Conservation (phyloP, 495 filamentous ascomycete species). For the Penicillium riverlandense region DNA sequence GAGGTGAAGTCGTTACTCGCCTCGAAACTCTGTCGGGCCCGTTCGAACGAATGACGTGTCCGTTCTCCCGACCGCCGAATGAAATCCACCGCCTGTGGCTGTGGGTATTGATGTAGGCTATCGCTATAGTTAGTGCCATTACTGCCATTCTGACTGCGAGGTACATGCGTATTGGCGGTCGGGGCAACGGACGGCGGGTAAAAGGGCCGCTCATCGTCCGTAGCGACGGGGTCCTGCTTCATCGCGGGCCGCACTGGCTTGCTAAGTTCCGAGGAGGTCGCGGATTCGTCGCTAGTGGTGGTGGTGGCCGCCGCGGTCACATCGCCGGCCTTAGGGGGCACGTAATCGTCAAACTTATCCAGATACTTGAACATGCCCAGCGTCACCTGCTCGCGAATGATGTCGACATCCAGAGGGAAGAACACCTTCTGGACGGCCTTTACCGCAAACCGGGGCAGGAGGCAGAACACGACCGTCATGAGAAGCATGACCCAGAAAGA, state of each 20-base stretch:
- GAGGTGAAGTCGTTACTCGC: constrained; percentile 84
- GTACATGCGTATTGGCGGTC: constrained; percentile 71
- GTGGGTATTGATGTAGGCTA: constrained; percentile 41
- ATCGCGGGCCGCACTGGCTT: constrained; percentile 53
- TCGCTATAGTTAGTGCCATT: constrained; percentile 89
- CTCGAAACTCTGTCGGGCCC: constrained; percentile 67
- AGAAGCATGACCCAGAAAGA: constrained; percentile 82
- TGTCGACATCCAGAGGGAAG: constrained; percentile 88
- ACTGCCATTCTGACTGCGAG: constrained; percentile 82
- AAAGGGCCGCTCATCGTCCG: constrained; percentile 82
- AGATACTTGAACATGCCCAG: constrained; percentile 72
- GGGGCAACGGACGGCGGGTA: constrained; percentile 80
- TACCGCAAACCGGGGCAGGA: constrained; percentile 77
- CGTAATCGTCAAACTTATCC: constrained; percentile 41
- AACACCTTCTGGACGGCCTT: constrained; percentile 90
- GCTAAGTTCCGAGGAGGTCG: constrained; percentile 55
- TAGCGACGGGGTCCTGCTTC: constrained; percentile 52
- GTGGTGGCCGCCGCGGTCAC: constrained; percentile 6
- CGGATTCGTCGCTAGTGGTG: constrained; percentile 38
- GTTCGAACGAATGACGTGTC: constrained; percentile 47
- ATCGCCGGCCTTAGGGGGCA: constrained; percentile 26
- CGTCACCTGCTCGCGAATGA: constrained; percentile 85
- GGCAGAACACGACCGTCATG: constrained; percentile 65
- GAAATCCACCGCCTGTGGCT: constrained; percentile 54
- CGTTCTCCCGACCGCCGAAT: constrained; percentile 72